Evolutionary conservation across 768 basidiomycete genomes (phyloP), one percentile per base, ranked within the genome.

Genomic region (Leccinellum rugosiceps): DNA sequence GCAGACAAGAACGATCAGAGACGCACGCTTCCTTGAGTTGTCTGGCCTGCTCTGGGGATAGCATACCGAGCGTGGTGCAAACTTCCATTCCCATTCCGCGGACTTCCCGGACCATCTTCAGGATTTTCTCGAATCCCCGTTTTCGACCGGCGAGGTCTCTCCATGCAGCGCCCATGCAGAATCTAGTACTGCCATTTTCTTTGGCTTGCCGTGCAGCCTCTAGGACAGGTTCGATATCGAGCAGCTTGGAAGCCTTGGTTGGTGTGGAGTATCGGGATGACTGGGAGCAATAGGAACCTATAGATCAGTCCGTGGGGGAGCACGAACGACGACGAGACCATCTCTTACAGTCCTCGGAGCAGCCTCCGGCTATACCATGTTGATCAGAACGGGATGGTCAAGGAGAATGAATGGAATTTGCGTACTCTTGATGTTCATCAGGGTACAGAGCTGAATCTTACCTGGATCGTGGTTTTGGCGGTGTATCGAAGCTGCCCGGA

Each of bases 131-230:
- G 62, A 98, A 98, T 0, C 95, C 94, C 44, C 91, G 82, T 73
- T 96, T 97, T 61, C 92, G 83, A 3, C 96, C 94, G 10, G 90
- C 85, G 55, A 98, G 83, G 70, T 97, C 96, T 61, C 96, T 80
- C 96, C 96, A 99, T 6, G 96, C 96, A 4, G 96, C 95, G 57
- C 96, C 96, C 96, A 98, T 98, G 73, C 96, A 98, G 76, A 98
- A 98, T 26, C 96, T 82, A 19, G 96, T 98, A 70, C 92, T 94
- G 32, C 96, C 96, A 71, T 98, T 98, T 63, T 80, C 95, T 69
- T 97, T 98, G 25, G 96, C 96, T 68, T 89, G 88, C 13, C 92
- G 83, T 21, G 96, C 96, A 28, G 94, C 96, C 65, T 89, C 88
- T 9, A 99, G 76, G 15, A 98, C 96, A 17, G 95, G 94, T 65